These are phyloP conservation scores for Penicillium cosmopolitanum DNA, from an alignment of 495 filamentous ascomycete genomes.

Conservation along the genomic window DNA sequence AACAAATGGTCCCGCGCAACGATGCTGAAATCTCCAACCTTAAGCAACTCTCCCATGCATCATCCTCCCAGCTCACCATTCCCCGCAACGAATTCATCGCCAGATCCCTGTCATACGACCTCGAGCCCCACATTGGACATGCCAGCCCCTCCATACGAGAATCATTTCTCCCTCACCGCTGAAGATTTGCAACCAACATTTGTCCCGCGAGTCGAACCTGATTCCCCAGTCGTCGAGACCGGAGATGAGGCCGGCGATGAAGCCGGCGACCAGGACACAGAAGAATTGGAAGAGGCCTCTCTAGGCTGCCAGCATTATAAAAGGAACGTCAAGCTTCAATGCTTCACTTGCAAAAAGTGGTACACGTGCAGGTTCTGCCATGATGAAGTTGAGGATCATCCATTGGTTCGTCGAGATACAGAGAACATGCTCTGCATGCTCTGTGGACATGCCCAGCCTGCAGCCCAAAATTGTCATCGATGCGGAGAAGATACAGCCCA, in stretches of 20 bases:
- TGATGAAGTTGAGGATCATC: constrained; percentile 83
- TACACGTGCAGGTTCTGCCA: constrained; percentile 96
- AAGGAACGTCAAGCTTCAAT: constrained; percentile 94
- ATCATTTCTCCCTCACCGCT: constrained; percentile 68
- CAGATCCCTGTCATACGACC: constrained; percentile 30
- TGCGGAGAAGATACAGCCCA: constrained; percentile 81
- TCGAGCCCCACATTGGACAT: constrained; percentile 35
- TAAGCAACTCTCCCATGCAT: constrained; percentile 42
- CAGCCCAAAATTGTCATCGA: constrained; percentile 71
- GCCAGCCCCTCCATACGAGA: constrained; percentile 39
- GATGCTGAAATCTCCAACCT: constrained; percentile 31
- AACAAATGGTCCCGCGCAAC: constrained; percentile 52
- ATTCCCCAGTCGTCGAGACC: constrained; percentile 41
- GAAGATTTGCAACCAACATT: constrained; percentile 76
- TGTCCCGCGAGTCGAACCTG: constrained; percentile 52
- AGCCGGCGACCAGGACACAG: constrained; percentile 33
- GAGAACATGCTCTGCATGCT: constrained; percentile 99
- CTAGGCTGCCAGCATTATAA: constrained; percentile 93
- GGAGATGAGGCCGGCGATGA: constrained; percentile 32
- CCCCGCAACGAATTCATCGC: constrained; percentile 27
- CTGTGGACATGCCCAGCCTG: constrained; percentile 84
- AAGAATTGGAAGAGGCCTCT: constrained; percentile 44
- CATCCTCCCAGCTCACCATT: constrained; percentile 39
- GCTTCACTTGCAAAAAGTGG: constrained; percentile 85
- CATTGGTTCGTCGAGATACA: constrained; percentile 77